phyloP scores from a whole-genome alignment of 139 green algal species.

The Chlorella sorokiniana region DNA sequence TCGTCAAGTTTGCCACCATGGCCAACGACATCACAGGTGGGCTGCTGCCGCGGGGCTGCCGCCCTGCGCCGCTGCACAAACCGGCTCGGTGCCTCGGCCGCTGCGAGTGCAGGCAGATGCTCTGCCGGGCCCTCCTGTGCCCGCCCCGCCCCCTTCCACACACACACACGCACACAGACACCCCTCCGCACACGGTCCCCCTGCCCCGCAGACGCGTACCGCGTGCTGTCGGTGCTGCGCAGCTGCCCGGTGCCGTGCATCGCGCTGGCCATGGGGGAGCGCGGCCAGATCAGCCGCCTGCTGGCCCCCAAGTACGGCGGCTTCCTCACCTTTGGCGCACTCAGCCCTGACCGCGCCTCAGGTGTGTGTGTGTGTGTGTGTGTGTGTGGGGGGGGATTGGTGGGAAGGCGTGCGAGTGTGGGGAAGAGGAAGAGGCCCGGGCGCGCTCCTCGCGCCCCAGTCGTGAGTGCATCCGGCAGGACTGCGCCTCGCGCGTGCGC shows the following conservation, averaged over 20 bases:
- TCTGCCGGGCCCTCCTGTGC: not conserved
- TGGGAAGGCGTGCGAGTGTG: not conserved
- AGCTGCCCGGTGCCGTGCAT: constrained; percentile 78
- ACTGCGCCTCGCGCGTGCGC: no score
- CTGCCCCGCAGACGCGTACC: constrained; percentile 24
- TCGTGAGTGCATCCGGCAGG: no score
- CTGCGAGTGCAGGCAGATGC: not conserved
- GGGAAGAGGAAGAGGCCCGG: not conserved
- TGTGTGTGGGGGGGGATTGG: not conserved
- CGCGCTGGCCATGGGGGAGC: constrained; percentile 92
- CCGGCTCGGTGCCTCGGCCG: no score
- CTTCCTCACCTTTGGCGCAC: constrained; percentile 92
- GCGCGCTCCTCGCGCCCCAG: no score
- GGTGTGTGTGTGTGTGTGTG: not conserved
- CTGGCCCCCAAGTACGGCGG: constrained; percentile 95
- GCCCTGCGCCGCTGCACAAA: no score
- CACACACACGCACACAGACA: not conserved
- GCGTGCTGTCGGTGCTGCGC: constrained; percentile 76
- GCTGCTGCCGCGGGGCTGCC: not conserved
- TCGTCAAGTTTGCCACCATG: constrained; percentile 94
- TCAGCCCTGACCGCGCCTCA: constrained; percentile 65
- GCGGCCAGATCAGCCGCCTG: constrained; percentile 81
- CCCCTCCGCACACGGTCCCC: not conserved
- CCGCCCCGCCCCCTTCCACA: constrained; percentile 53
- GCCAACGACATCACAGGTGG: constrained; percentile 78